Evolutionary conservation across 768 basidiomycete genomes (phyloP).

Genomic region (Mrakia hoshinonis): DNA sequence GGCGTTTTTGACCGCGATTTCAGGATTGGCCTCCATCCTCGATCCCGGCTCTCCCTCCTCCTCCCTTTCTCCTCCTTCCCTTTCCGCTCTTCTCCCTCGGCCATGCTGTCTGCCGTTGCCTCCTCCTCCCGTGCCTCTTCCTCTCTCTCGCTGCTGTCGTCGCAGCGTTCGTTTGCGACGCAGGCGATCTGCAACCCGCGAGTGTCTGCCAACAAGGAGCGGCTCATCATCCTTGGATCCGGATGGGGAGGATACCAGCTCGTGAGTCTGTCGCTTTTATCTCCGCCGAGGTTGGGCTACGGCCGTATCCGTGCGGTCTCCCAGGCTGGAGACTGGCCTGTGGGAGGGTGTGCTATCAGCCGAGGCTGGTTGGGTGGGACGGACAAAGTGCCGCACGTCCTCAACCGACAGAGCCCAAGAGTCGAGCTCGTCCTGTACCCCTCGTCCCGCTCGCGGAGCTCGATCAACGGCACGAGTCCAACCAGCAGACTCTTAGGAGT

Average conservation of each 20-base stretch:
- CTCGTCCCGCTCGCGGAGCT: no score
- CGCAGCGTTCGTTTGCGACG: not conserved
- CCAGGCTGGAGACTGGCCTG: no score
- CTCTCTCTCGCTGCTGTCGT: not conserved
- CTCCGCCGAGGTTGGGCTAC: not conserved
- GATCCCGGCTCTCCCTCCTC: not conserved
- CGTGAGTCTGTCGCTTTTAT: conserved; percentile 28
- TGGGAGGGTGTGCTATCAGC: no score
- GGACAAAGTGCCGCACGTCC: no score
- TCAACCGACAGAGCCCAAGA: no score
- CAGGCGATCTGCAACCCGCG: conserved; percentile 25
- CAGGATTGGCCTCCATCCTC: not conserved
- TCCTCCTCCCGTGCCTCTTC: not conserved
- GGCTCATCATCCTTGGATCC: conserved; percentile 38
- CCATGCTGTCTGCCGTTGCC: conserved; percentile 3
- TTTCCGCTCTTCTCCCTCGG: not conserved
- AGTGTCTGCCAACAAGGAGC: conserved; percentile 31
- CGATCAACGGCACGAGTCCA: no score
- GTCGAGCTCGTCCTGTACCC: no score
- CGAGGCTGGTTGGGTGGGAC: no score
- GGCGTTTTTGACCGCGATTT: no score
- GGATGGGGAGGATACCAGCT: conserved; percentile 40
- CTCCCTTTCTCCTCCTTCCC: not conserved
- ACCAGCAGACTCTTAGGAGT: no score
- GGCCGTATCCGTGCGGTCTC: no score